Percentiles rank a stretch among this genome's conserved stretches.
Evolutionary conservation across 202 grass and related monocot species (phyloP).

Genomic region (Panicum hallii): DNA sequence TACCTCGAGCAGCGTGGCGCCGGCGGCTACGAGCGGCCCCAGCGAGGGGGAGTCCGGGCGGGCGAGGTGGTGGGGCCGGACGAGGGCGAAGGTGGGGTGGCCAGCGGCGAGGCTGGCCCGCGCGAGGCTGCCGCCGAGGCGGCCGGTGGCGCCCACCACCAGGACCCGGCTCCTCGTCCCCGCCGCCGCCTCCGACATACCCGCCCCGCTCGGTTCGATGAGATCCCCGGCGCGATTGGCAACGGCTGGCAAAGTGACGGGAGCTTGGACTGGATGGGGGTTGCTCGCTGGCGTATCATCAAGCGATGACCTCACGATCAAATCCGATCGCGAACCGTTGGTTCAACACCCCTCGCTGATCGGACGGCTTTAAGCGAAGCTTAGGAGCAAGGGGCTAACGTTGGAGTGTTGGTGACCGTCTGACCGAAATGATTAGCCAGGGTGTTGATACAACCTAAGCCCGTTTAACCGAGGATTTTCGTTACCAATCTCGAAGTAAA

Average conservation of each 20-base stretch:
- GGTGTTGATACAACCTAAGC: too few relatives aligned
- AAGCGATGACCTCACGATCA: not conserved
- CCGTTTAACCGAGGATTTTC: not conserved
- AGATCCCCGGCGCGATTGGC: not conserved
- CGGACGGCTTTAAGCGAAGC: not conserved
- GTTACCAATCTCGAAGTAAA: not conserved
- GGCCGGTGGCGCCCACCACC: slow-evolving; percentile 84
- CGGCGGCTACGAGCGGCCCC: slow-evolving; percentile 57
- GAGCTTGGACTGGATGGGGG: too few relatives aligned
- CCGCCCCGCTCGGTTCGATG: slow-evolving; percentile 24
- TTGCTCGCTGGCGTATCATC: not conserved
- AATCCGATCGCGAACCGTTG: not conserved
- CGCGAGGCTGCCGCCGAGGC: slow-evolving; percentile 61
- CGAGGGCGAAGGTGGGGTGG: slow-evolving; percentile 72
- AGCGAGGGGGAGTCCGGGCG: slow-evolving; percentile 37
- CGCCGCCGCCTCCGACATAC: slow-evolving; percentile 29
- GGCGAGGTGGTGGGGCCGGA: slow-evolving; percentile 62
- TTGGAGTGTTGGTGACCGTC: too few relatives aligned
- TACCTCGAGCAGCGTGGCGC: slow-evolving; percentile 75
- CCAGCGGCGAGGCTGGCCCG: slow-evolving; percentile 65
- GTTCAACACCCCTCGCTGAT: not conserved
- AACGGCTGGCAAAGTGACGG: not conserved
- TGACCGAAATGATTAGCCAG: too few relatives aligned
- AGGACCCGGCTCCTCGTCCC: slow-evolving; percentile 71
- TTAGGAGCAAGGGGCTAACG: too few relatives aligned